A percentile compares a stretch with the other conserved stretches of the same genome.
Conservation (phyloP, 2,329 filamentous ascomycete species). For the Talaromyces sp. region DNA sequence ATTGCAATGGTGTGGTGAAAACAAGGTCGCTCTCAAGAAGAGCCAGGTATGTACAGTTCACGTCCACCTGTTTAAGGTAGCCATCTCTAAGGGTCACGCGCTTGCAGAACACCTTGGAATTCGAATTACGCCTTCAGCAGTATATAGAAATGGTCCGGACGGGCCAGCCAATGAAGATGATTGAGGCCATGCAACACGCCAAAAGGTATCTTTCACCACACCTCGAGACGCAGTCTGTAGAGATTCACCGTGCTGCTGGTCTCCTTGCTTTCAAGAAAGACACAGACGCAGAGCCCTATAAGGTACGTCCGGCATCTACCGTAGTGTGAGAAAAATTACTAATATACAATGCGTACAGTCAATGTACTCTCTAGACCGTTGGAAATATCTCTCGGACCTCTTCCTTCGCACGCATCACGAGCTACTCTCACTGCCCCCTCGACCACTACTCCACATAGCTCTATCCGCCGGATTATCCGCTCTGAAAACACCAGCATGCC, state of each 20-base stretch:
- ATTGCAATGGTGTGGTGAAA: conserved; percentile 85
- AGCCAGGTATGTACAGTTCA: conserved; percentile 60
- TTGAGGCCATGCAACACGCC: conserved; percentile 77
- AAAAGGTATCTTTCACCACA: conserved; percentile 75
- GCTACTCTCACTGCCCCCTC: conserved; percentile 75
- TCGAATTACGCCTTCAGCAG: conserved; percentile 88
- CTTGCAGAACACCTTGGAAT: conserved; percentile 73
- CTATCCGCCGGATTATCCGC: conserved; percentile 88
- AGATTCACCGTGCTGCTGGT: conserved; percentile 71
- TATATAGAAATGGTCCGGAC: conserved; percentile 85
- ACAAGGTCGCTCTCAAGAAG: conserved; percentile 88
- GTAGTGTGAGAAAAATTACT: not conserved
- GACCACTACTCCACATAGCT: conserved; percentile 84
- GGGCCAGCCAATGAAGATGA: conserved; percentile 59
- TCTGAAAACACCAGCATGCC: conserved; percentile 91
- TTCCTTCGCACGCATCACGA: conserved; percentile 85
- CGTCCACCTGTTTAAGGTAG: conserved; percentile 4
- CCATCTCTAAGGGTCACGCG: not conserved
- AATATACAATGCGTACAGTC: conserved; percentile 43
- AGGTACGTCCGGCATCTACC: conserved; percentile 38
- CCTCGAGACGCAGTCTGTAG: conserved; percentile 62
- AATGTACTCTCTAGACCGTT: conserved; percentile 71
- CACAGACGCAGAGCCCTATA: conserved; percentile 58
- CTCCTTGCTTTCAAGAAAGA: conserved; percentile 71
- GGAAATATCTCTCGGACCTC: conserved; percentile 70